Evolutionary conservation across 768 basidiomycete species (phyloP), one percentile per base, ranked within the genome.

Genomic region (Hirschioporus abietinus): DNA sequence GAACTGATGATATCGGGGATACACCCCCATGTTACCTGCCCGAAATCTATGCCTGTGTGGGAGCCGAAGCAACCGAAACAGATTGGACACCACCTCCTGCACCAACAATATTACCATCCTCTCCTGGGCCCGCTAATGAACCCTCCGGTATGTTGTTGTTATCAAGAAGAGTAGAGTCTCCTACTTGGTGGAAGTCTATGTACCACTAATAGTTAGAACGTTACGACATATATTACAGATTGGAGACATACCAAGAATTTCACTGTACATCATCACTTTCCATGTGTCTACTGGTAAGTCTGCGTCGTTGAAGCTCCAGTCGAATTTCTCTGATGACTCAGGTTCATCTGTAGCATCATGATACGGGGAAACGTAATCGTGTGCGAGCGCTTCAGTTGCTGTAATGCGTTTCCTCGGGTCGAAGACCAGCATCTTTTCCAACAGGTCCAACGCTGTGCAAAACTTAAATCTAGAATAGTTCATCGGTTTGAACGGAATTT

Each of bases 211-310:
- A 24, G 6, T 12, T 35, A n/a, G 9, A 25, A 66, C 63, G 27
- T 25, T 63, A n/a, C n/a, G n/a, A 20, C 30, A 42, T n/a, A 52
- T n/a, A 20, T 58, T 58, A 59, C 17, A 26, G 20, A 26, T 24
- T 7, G 65, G 57, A 27, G 4, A 78, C 89, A 69, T 73, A 95
- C 95, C 95, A 15, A 98, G 82, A 70, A 98, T 99, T 79, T 99
- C 96, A 72, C 90, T 92, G 82, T 99, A 99, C 96, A 99, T 99
- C 97, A 99, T 99, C 74, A 97, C 96, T 80, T 98, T 99, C 97
- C 97, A 99, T 0, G 94, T 96, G 73, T 99, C 97, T 12, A 99
- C 92, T 0, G 97, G 97, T 60, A 99, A 83, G 76, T 99, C 97
- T 23, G 97, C 97, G 70, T 99, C 97, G 77, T 99, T 99, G 86